Base-by-base conservation (phyloP, 352 stramenopile genomes). In the Detonula confervacea region DNA sequence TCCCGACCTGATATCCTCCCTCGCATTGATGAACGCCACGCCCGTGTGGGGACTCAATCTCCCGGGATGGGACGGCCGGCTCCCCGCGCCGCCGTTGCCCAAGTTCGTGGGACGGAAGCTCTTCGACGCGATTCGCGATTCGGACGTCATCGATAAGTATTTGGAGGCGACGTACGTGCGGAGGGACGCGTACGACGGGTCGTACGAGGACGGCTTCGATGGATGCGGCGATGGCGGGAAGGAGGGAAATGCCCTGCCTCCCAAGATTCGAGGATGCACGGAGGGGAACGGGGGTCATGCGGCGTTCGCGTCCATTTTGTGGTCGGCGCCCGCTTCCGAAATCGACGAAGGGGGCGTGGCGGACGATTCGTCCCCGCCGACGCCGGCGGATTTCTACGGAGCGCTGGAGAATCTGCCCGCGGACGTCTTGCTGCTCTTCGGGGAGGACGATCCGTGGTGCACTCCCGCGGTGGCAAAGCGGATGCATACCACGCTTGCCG, bases 1-100 rank as follows among this genome's bases (percentile, higher is more conserved):
- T 68, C 84, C 84, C 2, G 72, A 89, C 62, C 51, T 89, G n/a
- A 59, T 92, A 0, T 71, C 70, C 2, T 78, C 69, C 12, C 55
- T 92, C 18, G 78, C 70, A 42, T 57, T 92, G 5, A 47, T 92
- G 37, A 92, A 92, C 81, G 78, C 84, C 29, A 92, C 87, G 24
- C 87, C 87, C 4, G 81, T 92, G 8, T 92, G 87, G 87, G 87
- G 87, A 51, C 61, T 90, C 0, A 92, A 92, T 63, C 56, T 91
- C 11, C 82, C 82, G 2, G 82, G 76, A n/a, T 92, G 87, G 87
- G 75, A 71, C 44, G 87, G 87, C 1, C 51, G 64, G 68, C 44
- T 92, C 7, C 87, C 84, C 6, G 68, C 87, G 18, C 87, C 87
- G 2, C 22, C 59, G 0, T 37, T 92, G 18, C 84, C 87, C 0